Evolutionary conservation across 441 rosid genomes (phyloP).

Genomic region (Iberis amara): DNA sequence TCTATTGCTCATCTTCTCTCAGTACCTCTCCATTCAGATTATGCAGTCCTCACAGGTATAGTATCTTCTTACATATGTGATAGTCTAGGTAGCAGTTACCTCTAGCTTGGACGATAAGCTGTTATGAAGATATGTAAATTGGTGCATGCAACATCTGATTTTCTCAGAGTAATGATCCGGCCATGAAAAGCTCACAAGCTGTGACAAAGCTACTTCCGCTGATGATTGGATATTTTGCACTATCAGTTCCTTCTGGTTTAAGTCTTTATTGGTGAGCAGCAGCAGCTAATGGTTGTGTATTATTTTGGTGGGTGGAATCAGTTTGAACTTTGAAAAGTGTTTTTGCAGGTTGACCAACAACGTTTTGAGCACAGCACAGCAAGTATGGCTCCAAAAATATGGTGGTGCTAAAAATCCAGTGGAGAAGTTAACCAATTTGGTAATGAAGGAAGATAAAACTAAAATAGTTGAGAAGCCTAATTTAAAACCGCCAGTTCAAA

Average conservation of each 20-base stretch:
- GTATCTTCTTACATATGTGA: background rate
- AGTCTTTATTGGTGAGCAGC: conserved; percentile 90
- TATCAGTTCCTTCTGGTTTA: conserved; percentile 95
- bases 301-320: conserved; percentile 1
- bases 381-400: conserved; percentile 90
- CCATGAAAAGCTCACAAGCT: conserved; percentile 80
- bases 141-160: background rate
- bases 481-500: conserved; percentile 31
- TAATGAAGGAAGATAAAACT: conserved; percentile 39
- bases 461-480: conserved; percentile 36
- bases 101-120: conserved; percentile 5
- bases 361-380: conserved; percentile 80
- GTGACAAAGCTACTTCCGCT: conserved; percentile 74
- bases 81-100: conserved; percentile 1
- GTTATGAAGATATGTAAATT: background rate
- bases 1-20: conserved; percentile 56
- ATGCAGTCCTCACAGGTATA: conserved; percentile 88
- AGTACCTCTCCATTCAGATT: conserved; percentile 77
- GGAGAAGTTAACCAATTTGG: conserved; percentile 38
- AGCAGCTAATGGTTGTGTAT: conserved; percentile 8
- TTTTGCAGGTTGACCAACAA: conserved; percentile 81
- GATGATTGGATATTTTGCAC: conserved; percentile 88
- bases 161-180: conserved; percentile 74
- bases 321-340: conserved; percentile 1
- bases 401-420: conserved; percentile 66